These are phyloP conservation scores for Aspergillus affinis DNA, from an alignment of 495 filamentous ascomycete species.

Conservation along the genomic window DNA sequence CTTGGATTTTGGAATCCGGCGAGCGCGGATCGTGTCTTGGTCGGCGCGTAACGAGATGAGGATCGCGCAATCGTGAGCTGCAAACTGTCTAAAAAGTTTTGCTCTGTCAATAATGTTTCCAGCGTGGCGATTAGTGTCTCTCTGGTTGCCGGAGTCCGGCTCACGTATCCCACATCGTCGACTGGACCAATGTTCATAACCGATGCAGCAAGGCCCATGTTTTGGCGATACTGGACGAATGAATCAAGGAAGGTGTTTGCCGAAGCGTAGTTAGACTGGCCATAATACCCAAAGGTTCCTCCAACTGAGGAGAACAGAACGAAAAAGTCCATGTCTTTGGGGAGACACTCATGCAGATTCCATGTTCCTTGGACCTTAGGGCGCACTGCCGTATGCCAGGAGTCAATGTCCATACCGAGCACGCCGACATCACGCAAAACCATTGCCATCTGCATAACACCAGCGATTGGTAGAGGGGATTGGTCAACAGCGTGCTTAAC, in stretches of 20 bases:
- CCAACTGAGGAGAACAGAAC: constrained; percentile 39
- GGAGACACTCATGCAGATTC: constrained; percentile 56
- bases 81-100: no score
- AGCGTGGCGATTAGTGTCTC: no score
- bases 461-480: constrained; percentile 23
- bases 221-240: constrained; percentile 31
- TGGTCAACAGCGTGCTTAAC: constrained; percentile 17
- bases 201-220: constrained; percentile 27
- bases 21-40: no score
- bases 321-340: constrained; percentile 47
- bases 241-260: constrained; percentile 38
- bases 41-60: no score
- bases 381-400: constrained; percentile 32
- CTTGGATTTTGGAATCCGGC: constrained; percentile 1
- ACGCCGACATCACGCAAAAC: constrained; percentile 22
- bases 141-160: constrained; percentile 10
- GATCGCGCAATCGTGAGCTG: no score
- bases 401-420: constrained; percentile 39
- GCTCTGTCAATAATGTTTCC: no score
- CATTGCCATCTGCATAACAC: constrained; percentile 40
- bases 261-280: constrained; percentile 38
- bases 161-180: constrained; percentile 31
- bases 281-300: constrained; percentile 30
- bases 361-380: constrained; percentile 49
- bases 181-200: constrained; percentile 35